Evolutionary conservation across 1,284 basidiomycete genomes (phyloP).

Genomic region (Albatrellus sp.): DNA sequence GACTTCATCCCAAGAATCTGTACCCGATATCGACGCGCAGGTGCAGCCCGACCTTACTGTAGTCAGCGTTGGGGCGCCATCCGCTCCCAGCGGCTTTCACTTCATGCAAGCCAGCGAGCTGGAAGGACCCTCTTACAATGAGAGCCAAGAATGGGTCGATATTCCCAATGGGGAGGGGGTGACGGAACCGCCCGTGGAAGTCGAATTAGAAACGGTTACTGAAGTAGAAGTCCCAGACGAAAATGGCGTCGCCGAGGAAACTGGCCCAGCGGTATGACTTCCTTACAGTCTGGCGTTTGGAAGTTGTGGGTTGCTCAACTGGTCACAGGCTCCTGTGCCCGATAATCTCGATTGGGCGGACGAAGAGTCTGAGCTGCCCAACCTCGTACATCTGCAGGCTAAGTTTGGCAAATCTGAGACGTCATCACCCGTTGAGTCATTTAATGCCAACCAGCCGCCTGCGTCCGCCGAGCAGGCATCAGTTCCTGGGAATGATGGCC

Average conservation of each 20-base stretch:
- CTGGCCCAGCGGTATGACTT: background rate
- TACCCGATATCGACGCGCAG: slow-evolving; percentile 13
- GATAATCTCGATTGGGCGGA: slow-evolving; percentile 29
- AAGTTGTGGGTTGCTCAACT: slow-evolving; percentile 23
- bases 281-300: background rate
- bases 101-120: slow-evolving; percentile 73
- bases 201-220: slow-evolving; percentile 10
- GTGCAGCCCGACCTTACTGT: slow-evolving; percentile 16
- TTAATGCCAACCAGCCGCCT: slow-evolving; percentile 17
- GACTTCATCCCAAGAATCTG: slow-evolving; percentile 25
- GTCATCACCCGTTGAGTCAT: slow-evolving; percentile 30
- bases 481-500: slow-evolving; percentile 14
- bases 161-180: slow-evolving; percentile 6
- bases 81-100: slow-evolving; percentile 43
- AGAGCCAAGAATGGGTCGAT: slow-evolving; percentile 11
- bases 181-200: slow-evolving; percentile 14
- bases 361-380: slow-evolving; percentile 27
- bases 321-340: slow-evolving; percentile 23
- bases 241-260: background rate
- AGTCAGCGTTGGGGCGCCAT: slow-evolving; percentile 23
- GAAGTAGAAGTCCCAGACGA: slow-evolving; percentile 13
- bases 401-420: slow-evolving; percentile 27
- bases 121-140: slow-evolving; percentile 21
- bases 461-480: slow-evolving; percentile 11
- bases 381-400: slow-evolving; percentile 27